Percentiles rank a stretch among this genome's conserved stretches.
Conservation (phyloP, 305 asterid genomes). For the Rubia peregrina region DNA sequence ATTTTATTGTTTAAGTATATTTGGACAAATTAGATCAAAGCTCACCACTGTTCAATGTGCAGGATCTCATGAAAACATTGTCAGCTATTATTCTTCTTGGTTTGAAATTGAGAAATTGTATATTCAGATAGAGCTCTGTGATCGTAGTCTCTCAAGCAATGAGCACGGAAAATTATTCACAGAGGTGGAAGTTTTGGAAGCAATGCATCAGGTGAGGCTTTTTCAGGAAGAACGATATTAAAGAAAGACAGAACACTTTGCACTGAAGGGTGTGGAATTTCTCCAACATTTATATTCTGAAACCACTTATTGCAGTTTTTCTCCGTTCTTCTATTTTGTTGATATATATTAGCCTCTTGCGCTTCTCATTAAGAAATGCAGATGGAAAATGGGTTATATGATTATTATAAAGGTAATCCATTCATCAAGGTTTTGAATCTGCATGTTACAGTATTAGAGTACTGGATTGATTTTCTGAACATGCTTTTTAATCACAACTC, state of each 20-base stretch:
- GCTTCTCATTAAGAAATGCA: neutral
- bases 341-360: neutral
- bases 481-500: no score
- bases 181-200: slow-evolving; percentile 58
- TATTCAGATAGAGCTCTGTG: slow-evolving; percentile 93
- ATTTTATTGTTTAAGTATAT: neutral
- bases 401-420: neutral
- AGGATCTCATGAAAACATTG: slow-evolving; percentile 78
- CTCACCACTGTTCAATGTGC: slow-evolving; percentile 15
- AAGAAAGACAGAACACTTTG: neutral
- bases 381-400: neutral
- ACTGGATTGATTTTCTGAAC: neutral
- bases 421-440: neutral
- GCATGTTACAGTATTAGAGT: neutral
- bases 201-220: slow-evolving; percentile 68
- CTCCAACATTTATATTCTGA: neutral
- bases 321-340: neutral
- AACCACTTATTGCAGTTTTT: neutral
- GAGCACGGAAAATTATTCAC: slow-evolving; percentile 36
- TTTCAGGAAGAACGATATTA: neutral
- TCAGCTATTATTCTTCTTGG: slow-evolving; percentile 83
- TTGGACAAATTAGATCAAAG: slow-evolving; percentile 4
- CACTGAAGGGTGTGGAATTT: neutral
- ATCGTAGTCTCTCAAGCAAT: slow-evolving; percentile 58
- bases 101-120: slow-evolving; percentile 82